Conservation (phyloP, 495 filamentous ascomycete genomes). For the Trichocladium uniseriatum region DNA sequence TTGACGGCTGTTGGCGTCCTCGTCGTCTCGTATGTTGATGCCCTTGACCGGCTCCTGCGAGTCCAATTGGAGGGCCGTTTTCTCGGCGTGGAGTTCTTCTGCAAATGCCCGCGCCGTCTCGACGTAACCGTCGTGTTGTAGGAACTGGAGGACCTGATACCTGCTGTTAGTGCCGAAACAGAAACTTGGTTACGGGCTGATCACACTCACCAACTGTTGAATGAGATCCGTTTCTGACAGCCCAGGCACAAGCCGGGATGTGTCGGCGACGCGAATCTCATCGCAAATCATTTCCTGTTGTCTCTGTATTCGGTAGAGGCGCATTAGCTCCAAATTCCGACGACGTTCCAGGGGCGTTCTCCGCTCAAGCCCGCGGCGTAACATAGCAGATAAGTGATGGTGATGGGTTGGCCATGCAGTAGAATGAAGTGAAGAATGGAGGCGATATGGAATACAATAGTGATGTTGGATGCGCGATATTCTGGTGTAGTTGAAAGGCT, state of each 20-base stretch:
- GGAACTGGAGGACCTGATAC: conserved; percentile 69
- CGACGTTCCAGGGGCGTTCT: neutral
- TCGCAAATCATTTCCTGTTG: conserved; percentile 44
- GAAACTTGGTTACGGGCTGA: neutral
- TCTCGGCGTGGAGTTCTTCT: conserved; percentile 68
- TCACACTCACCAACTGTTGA: conserved; percentile 51
- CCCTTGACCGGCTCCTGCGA: conserved; percentile 44
- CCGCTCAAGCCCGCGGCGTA: neutral
- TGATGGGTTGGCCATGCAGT: too few relatives aligned
- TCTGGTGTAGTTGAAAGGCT: neutral
- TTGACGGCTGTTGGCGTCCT: conserved; percentile 69
- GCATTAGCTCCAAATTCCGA: neutral
- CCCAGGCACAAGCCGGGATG: conserved; percentile 51
- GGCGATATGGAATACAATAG: neutral
- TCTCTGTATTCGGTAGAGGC: conserved; percentile 38
- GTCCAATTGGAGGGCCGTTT: conserved; percentile 51
- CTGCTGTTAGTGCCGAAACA: conserved; percentile 8
- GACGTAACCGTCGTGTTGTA: conserved; percentile 95
- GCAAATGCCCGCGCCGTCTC: conserved; percentile 86
- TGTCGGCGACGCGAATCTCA: conserved; percentile 29
- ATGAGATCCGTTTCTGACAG: conserved; percentile 68
- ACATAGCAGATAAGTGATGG: neutral
- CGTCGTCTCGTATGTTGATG: conserved; percentile 72
- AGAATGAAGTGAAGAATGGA: neutral
- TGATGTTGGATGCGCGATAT: neutral